phyloP scores from a whole-genome alignment of 176 grass and related monocot species.

The Urochloa ruziziensis region DNA sequence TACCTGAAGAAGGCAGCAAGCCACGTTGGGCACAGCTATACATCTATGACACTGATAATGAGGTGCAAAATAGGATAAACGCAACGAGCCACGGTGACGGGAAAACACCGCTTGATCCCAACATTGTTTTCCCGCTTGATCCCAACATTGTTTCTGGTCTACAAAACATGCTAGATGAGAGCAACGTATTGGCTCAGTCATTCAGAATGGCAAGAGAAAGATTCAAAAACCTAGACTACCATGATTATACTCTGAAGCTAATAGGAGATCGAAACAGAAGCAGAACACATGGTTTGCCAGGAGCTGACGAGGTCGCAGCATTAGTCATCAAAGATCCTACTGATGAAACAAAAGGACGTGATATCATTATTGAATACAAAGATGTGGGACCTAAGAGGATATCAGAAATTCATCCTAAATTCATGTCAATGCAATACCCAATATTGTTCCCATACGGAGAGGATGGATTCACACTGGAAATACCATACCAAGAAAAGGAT shows the following conservation, averaged over 20 bases:
- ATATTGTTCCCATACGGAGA: background rate
- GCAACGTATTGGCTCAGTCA: constrained; percentile 20
- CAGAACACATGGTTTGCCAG: constrained; percentile 1
- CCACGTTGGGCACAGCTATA: constrained; percentile 5
- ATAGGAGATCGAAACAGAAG: too few species aligned
- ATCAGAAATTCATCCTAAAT: background rate
- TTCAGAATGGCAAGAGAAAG: constrained; percentile 36
- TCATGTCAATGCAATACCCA: background rate
- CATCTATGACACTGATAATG: background rate
- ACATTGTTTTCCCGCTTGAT: too few species aligned
- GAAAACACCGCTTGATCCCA: background rate
- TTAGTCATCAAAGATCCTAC: constrained; percentile 24
- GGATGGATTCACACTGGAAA: background rate
- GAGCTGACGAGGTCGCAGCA: constrained; percentile 1
- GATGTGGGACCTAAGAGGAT: background rate
- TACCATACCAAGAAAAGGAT: too few species aligned
- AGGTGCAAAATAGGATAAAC: constrained; percentile 4
- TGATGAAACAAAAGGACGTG: background rate
- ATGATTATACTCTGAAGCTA: background rate
- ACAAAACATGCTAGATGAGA: background rate
- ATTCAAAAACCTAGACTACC: constrained; percentile 17
- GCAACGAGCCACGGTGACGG: background rate
- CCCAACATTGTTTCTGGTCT: background rate
- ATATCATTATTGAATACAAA: constrained; percentile 26
- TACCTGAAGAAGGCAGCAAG: background rate